Evolutionary conservation across 805 yeast genomes (phyloP), one percentile per base, ranked within the genome.

Genomic region (Pichia californica): DNA sequence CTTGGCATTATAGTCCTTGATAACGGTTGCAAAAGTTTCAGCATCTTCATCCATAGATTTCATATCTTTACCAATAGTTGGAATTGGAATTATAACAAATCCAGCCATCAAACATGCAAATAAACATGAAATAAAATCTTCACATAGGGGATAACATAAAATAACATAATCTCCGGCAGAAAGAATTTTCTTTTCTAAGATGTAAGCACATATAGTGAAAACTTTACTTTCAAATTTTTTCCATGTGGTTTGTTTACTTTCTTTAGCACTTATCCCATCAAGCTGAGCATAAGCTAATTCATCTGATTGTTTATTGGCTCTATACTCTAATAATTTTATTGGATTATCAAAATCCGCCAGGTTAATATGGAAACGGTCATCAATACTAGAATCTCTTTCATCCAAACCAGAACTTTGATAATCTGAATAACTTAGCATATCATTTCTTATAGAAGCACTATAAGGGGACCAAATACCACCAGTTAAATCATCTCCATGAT

Each of bases 391-490:
- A 10, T 79, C 83, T 40, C 95, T 69, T 57, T 78, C 76, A 56
- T 87, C 96, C 20, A 88, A 73, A 0, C 94, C 87, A 0, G 96
- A 86, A 42, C 74, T 76, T 57, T 93, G 99, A 46, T 73, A 69
- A 13, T 84, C 89, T 27, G 79, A 77, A 27, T 73, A 74, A n/a
- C 63, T 68, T 27, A 91, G 67, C 1, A 83, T 74, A 5, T 73
- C 67, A 15, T 73, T 67, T 50, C 98, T 69, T 30, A 78, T 59
- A n/a, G 70, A 67, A 0, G 96, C 84, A 3, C 85, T 73, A 48
- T 80, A 85, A 0, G 74, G 77, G 1, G 91, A 79, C 95, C 95
- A 88, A 11, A 88, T 78, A 4, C 95, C 94, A 20, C 94, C 95
- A 27, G 69, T 62, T 3, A 79, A 70, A 58, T 87, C 95, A 47